Base-by-base conservation (phyloP, 106 monocot genomes). In the Dendrobium catenatum region DNA sequence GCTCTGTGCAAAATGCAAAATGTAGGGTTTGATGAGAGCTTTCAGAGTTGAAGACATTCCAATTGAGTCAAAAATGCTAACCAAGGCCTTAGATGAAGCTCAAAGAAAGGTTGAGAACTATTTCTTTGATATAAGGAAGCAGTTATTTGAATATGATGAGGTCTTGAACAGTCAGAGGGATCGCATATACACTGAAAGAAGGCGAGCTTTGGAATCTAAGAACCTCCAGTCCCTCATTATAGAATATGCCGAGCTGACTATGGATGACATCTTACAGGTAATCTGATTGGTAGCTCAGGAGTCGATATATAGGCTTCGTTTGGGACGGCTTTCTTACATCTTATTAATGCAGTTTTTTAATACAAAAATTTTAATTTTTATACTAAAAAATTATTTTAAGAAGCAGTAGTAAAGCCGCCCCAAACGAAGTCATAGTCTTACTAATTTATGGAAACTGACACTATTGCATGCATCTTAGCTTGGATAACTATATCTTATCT, bases 241-340 rank as follows among this genome's bases (percentile, higher is more conserved):
- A 31, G 96, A 97, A 78, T 97, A 97, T 86, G 94, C 96, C 20
- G 96, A 97, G 72, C 82, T 94, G 70, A 97, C 96, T 11, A 94
- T 97, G 94, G 94, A 97, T 85, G 96, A 97, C 79, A 97, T 97
- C 74, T 84, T 97, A 82, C 88, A 97, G 96, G 96, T 97, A 88
- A 74, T 43, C 20, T 42, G 42, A 19, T 74, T 43, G 43, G 1
- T 73, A 73, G 43, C 74, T 41, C 42, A 74, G 6, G 19, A 74
- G 10, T 70, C 15, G 15, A 70, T 66, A 66, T 66, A 66, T 37
- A 31, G 31, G 31, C 31, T 31, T 31, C 1, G 31, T 31, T 31
- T 31, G 31, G 31, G 31, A 31, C 31, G 31, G 1, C 31, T 31
- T 31, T 31, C 31, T 31, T 31, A 31, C 31, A 1, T 0, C 31